Conservation (phyloP, 2,329 filamentous ascomycete genomes). For the Pseudogymnoascus sp. region DNA sequence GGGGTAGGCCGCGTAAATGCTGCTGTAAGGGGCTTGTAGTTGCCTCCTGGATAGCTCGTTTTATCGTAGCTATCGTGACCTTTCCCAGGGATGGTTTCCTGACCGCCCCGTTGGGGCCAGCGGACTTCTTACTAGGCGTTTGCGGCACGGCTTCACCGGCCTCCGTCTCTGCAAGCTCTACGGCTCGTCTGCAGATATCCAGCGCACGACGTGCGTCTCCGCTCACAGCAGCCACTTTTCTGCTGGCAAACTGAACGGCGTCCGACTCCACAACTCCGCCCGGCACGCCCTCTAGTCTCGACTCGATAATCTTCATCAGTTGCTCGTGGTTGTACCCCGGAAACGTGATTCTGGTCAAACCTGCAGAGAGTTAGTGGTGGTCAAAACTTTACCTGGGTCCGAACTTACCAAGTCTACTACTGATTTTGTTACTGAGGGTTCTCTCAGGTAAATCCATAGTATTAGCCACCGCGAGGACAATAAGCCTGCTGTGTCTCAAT, state of each 20-base stretch:
- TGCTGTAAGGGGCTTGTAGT: constrained; percentile 89
- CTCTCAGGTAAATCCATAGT: constrained; percentile 97
- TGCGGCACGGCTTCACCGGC: constrained; percentile 33
- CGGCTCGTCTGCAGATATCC: constrained; percentile 90
- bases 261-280: constrained; percentile 87
- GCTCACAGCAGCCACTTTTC: constrained; percentile 93
- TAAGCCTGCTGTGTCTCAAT: constrained; percentile 80
- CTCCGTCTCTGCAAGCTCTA: constrained; percentile 86
- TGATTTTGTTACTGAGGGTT: constrained; percentile 97
- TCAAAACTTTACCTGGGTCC: background rate
- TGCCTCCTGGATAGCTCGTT: constrained; percentile 89
- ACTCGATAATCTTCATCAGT: constrained; percentile 93
- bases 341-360: constrained; percentile 91
- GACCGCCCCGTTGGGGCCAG: constrained; percentile 30
- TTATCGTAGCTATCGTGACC: constrained; percentile 89
- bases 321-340: constrained; percentile 96
- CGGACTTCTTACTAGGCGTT: constrained; percentile 54
- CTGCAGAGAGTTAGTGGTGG: constrained; percentile 27
- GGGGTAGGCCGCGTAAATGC: constrained; percentile 72
- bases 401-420: constrained; percentile 61
- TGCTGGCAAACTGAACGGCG: constrained; percentile 89
- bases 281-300: constrained; percentile 80
- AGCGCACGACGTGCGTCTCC: constrained; percentile 87
- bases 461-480: constrained; percentile 95
- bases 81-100: constrained; percentile 35